Evolutionary conservation across 2,329 filamentous ascomycete species (phyloP).

Genomic region (Aspergillus amoenus): DNA sequence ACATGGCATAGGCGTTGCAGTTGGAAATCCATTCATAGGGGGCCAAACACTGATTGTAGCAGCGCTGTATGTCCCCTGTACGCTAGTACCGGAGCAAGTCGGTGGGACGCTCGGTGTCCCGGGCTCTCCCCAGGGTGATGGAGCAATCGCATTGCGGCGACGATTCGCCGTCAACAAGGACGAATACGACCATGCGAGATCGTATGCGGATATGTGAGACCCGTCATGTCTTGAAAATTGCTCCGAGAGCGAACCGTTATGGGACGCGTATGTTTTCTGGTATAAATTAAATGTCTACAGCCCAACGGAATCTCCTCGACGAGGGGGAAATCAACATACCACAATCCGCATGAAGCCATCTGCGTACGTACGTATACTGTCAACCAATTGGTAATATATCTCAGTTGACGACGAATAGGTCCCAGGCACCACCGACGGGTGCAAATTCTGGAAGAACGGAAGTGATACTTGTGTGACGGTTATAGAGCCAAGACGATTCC

Average conservation of each 20-base stretch:
- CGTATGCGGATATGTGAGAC: slow-evolving; percentile 36
- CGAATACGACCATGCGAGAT: slow-evolving; percentile 49
- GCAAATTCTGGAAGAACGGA: slow-evolving; percentile 69
- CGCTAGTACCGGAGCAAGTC: slow-evolving; percentile 30
- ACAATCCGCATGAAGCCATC: slow-evolving; percentile 55
- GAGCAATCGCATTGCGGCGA: slow-evolving; percentile 33
- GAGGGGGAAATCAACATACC: slow-evolving; percentile 19
- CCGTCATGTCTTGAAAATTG: slow-evolving; percentile 41
- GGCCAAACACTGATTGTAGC: slow-evolving; percentile 36
- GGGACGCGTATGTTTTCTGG: slow-evolving; percentile 27
- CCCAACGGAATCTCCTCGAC: background rate
- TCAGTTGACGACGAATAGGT: slow-evolving; percentile 61
- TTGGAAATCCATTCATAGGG: slow-evolving; percentile 18
- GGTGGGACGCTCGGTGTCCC: slow-evolving; percentile 32
- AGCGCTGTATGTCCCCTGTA: slow-evolving; percentile 33
- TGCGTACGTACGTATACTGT: slow-evolving; percentile 63
- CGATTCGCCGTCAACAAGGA: slow-evolving; percentile 39
- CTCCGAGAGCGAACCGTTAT: slow-evolving; percentile 39
- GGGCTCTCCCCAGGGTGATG: slow-evolving; percentile 35
- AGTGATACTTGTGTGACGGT: slow-evolving; percentile 65
- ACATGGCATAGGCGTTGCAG: slow-evolving; percentile 15
- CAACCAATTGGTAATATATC: slow-evolving; percentile 56
- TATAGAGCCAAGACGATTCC: slow-evolving; percentile 63
- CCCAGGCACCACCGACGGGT: slow-evolving; percentile 58
- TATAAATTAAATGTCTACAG: background rate